These are phyloP conservation scores for Murraya koenigii DNA, from an alignment of 345 rosid species.

Conservation along the genomic window DNA sequence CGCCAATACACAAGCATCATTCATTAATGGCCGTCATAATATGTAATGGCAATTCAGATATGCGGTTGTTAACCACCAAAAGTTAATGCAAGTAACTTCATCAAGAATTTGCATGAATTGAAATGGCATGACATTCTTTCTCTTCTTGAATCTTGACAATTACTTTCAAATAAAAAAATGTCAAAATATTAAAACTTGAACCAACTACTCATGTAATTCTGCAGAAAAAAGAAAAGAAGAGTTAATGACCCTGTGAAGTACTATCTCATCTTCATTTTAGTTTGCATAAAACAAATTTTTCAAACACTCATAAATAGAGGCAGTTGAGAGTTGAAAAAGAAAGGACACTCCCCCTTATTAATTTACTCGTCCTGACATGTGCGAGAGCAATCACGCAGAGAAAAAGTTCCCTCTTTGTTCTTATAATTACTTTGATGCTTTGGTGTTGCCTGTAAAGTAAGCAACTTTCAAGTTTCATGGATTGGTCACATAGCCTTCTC, in stretches of 20 bases:
- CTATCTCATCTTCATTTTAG: background rate
- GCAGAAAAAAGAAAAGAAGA: background rate
- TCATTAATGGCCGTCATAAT: conserved; percentile 8
- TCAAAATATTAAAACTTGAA: background rate
- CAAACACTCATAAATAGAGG: conserved; percentile 38
- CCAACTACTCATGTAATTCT: background rate
- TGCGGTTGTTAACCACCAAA: background rate
- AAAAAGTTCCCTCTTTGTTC: background rate
- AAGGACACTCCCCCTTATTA: conserved; percentile 12
- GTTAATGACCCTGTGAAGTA: background rate
- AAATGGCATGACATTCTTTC: background rate
- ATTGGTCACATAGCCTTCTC: conserved; percentile 30
- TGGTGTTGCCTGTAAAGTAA: background rate
- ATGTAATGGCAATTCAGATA: too few relatives aligned
- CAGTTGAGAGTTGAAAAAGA: conserved; percentile 54
- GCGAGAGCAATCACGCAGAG: conserved; percentile 5
- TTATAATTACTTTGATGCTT: background rate
- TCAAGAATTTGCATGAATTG: background rate
- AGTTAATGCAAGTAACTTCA: background rate
- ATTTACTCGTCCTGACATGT: conserved; percentile 21
- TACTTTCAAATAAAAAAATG: background rate
- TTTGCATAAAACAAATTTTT: background rate
- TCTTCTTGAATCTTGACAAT: background rate
- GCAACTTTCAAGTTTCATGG: conserved; percentile 34
- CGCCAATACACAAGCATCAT: background rate